phyloP scores from a whole-genome alignment of 345 rosid genomes.

The Adansonia digitata region DNA sequence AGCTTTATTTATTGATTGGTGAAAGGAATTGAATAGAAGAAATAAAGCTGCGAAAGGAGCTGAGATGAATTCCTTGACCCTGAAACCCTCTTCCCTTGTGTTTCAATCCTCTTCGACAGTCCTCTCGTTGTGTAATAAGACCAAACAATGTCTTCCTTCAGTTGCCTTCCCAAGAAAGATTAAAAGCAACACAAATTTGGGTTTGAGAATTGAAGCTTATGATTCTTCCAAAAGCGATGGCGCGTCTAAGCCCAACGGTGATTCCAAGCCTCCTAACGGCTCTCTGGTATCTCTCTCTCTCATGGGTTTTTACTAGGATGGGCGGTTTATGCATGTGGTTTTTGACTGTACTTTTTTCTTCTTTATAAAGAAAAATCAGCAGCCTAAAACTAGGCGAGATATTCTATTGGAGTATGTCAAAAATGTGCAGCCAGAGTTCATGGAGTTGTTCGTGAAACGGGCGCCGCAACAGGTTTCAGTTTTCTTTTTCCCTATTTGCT shows the following conservation, averaged over 20 bases:
- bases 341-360: neutral
- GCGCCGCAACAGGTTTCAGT: conserved; percentile 75
- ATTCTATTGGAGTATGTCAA: conserved; percentile 87
- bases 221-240: conserved; percentile 53
- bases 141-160: conserved; percentile 33
- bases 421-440: conserved; percentile 92
- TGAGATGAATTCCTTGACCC: conserved; percentile 54
- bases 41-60: neutral
- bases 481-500: neutral
- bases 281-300: conserved; percentile 39
- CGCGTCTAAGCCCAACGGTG: conserved; percentile 37
- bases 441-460: conserved; percentile 85
- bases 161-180: conserved; percentile 33
- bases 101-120: conserved; percentile 27
- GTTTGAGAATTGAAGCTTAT: conserved; percentile 46
- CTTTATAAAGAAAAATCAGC: conserved; percentile 11
- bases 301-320: neutral
- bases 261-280: conserved; percentile 64
- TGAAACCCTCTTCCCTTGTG: conserved; percentile 35
- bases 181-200: conserved; percentile 27
- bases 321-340: conserved; percentile 10
- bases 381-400: conserved; percentile 74
- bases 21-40: neutral
- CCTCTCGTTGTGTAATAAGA: conserved; percentile 21
- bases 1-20: neutral